Evolutionary conservation across 2,329 filamentous ascomycete genomes (phyloP).

Genomic region (Orbilia quercus): DNA sequence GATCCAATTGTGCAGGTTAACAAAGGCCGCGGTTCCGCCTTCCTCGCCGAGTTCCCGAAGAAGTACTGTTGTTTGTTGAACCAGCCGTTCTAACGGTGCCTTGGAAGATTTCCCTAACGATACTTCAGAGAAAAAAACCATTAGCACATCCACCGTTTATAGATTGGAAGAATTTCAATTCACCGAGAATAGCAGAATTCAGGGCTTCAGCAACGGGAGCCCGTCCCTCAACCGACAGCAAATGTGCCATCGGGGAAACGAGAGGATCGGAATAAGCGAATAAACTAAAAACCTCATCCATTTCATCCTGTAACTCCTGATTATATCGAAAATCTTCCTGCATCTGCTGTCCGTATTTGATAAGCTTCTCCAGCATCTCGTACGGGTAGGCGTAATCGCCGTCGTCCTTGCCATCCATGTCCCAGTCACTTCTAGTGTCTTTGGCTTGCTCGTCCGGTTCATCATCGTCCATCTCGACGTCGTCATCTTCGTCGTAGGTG

Average conservation of each 20-base stretch:
- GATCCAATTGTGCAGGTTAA: conserved; percentile 72
- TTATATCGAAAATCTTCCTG: conserved; percentile 77
- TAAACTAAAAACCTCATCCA: conserved; percentile 87
- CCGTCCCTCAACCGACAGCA: conserved; percentile 80
- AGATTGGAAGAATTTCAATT: conserved; percentile 56
- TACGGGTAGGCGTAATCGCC: conserved; percentile 58
- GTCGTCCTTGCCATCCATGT: conserved; percentile 58
- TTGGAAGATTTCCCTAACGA: conserved; percentile 89
- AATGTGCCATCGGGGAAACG: conserved; percentile 78
- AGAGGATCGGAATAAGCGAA: conserved; percentile 87
- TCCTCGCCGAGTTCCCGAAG: conserved; percentile 83
- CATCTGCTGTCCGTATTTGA: conserved; percentile 82
- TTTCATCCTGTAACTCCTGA: conserved; percentile 75
- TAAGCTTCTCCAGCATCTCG: conserved; percentile 74
- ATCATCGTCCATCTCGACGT: conserved; percentile 69
- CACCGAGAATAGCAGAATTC: conserved; percentile 91
- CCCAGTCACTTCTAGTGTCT: conserved; percentile 53
- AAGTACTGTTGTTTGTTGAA: conserved; percentile 85
- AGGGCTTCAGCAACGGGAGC: conserved; percentile 88
- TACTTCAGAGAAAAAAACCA: conserved; percentile 67
- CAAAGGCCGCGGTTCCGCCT: conserved; percentile 83
- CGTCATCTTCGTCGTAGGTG: conserved; percentile 61
- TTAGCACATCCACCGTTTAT: conserved; percentile 3
- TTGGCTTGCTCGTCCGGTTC: conserved; percentile 57
- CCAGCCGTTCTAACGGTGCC: conserved; percentile 84